Evolutionary conservation across 2,329 filamentous ascomycete species (phyloP).

Genomic region (Ceratocystis huliohia): DNA sequence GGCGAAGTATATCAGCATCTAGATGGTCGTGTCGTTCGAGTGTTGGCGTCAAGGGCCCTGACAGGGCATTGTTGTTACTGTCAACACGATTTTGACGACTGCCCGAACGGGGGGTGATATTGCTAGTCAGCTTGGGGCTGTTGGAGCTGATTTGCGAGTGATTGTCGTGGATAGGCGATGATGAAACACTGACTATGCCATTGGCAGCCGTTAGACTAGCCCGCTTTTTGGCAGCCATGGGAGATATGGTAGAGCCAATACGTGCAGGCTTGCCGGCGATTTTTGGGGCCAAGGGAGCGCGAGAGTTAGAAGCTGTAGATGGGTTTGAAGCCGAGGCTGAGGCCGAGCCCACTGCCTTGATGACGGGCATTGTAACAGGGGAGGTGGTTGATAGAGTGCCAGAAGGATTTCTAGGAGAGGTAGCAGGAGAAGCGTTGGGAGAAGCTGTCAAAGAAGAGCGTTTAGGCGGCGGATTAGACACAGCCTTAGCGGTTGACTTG

Average conservation of each 20-base stretch:
- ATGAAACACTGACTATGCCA: background rate
- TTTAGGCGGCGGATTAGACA: background rate
- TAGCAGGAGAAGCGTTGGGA: too few species aligned
- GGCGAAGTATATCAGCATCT: slow-evolving; percentile 14
- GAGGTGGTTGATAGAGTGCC: background rate
- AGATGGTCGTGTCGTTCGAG: slow-evolving; percentile 28
- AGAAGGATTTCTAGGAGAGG: too few species aligned
- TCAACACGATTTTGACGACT: slow-evolving; percentile 58
- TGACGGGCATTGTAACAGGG: slow-evolving; percentile 13
- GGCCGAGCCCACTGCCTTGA: slow-evolving; percentile 18
- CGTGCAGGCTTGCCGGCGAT: slow-evolving; percentile 35
- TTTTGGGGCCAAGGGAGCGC: slow-evolving; percentile 43
- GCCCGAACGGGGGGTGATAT: slow-evolving; percentile 68
- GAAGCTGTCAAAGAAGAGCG: background rate
- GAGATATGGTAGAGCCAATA: background rate
- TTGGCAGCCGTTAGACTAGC: slow-evolving; percentile 3
- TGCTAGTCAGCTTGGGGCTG: slow-evolving; percentile 39
- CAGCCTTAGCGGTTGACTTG: background rate
- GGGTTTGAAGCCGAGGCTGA: background rate
- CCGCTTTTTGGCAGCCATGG: slow-evolving; percentile 9
- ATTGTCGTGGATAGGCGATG: slow-evolving; percentile 35
- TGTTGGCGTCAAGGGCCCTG: slow-evolving; percentile 38
- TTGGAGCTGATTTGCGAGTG: slow-evolving; percentile 18
- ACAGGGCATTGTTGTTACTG: slow-evolving; percentile 55
- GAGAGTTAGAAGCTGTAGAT: background rate